Conservation (phyloP, 2,329 filamentous ascomycete genomes). For the Podosphaera xanthii region DNA sequence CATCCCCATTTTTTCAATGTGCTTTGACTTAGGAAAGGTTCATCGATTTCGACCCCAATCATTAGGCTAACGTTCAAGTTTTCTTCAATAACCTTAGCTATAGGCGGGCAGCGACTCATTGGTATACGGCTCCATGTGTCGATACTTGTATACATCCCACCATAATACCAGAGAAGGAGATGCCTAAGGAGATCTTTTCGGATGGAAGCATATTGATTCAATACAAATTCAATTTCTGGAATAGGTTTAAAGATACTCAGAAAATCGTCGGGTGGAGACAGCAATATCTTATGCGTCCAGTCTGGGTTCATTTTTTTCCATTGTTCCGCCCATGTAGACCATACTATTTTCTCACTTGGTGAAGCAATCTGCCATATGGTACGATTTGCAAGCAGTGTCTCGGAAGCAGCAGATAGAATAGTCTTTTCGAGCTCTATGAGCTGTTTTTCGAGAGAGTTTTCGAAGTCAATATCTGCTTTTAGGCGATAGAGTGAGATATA, state of each 20-base stretch:
- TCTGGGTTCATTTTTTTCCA: conserved; percentile 6
- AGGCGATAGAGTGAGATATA: conserved; percentile 7
- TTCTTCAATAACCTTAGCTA: conserved; percentile 2
- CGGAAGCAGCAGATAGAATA: conserved; percentile 1
- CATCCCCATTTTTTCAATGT: conserved; percentile 6
- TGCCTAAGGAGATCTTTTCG: conserved; percentile 6
- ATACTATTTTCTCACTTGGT: background rate
- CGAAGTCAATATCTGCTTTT: conserved; percentile 5
- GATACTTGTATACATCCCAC: conserved; percentile 7
- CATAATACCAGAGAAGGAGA: conserved; percentile 9
- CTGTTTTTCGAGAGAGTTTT: conserved; percentile 5
- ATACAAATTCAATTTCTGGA: conserved; percentile 4
- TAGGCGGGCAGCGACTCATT: conserved; percentile 5
- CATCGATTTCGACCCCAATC: conserved; percentile 9
- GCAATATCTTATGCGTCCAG: conserved; percentile 6
- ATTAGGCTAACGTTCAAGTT: conserved; percentile 7
- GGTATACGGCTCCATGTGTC: conserved; percentile 8
- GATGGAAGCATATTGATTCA: conserved; percentile 2
- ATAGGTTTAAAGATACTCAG: conserved; percentile 4
- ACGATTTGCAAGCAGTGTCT: conserved; percentile 3
- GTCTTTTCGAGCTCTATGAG: conserved; percentile 5
- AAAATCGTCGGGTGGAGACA: conserved; percentile 2
- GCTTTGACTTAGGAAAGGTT: conserved; percentile 7
- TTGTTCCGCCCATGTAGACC: conserved; percentile 5
- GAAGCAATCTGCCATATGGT: conserved; percentile 9